Conservation (phyloP, 495 filamentous ascomycete genomes). For the Margaritispora aquatica region DNA sequence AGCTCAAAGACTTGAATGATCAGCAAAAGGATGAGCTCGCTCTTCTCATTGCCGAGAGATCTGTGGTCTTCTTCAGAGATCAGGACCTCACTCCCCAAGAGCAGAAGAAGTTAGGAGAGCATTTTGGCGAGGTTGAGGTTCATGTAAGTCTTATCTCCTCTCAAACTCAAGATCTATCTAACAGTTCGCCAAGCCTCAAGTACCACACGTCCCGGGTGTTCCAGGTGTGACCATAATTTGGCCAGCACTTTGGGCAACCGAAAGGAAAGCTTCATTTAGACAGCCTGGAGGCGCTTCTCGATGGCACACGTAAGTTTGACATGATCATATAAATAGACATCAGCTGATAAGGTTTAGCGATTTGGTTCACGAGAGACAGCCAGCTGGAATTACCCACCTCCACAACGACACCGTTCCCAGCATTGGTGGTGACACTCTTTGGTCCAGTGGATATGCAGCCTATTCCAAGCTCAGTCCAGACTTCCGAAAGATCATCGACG, state of each 20-base stretch:
- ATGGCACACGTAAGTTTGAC: conserved; percentile 52
- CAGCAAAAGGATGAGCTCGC: conserved; percentile 68
- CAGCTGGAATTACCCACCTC: conserved; percentile 63
- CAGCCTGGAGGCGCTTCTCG: conserved; percentile 56
- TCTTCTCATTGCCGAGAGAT: conserved; percentile 62
- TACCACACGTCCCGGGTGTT: conserved; percentile 60
- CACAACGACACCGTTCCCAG: conserved; percentile 63
- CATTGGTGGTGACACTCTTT: conserved; percentile 64
- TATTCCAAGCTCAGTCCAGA: conserved; percentile 66
- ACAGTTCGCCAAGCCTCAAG: too few species aligned
- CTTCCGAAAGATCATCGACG: conserved; percentile 67
- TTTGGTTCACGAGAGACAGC: conserved; percentile 63
- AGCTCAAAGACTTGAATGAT: conserved; percentile 60
- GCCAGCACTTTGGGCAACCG: conserved; percentile 56
- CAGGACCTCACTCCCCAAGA: conserved; percentile 66
- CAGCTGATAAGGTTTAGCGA: conserved; percentile 29
- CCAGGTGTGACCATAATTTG: conserved; percentile 61
- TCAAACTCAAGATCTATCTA: background rate
- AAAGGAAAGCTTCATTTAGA: conserved; percentile 50
- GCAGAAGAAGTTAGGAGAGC: conserved; percentile 59
- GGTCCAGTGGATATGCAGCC: conserved; percentile 62
- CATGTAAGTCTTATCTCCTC: conserved; percentile 41
- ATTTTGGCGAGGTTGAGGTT: conserved; percentile 60
- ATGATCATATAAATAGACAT: background rate
- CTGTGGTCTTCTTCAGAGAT: conserved; percentile 70